These are phyloP conservation scores for Epicoccum sorghinum DNA, from an alignment of 2,329 filamentous ascomycete genomes.

Conservation along the genomic window DNA sequence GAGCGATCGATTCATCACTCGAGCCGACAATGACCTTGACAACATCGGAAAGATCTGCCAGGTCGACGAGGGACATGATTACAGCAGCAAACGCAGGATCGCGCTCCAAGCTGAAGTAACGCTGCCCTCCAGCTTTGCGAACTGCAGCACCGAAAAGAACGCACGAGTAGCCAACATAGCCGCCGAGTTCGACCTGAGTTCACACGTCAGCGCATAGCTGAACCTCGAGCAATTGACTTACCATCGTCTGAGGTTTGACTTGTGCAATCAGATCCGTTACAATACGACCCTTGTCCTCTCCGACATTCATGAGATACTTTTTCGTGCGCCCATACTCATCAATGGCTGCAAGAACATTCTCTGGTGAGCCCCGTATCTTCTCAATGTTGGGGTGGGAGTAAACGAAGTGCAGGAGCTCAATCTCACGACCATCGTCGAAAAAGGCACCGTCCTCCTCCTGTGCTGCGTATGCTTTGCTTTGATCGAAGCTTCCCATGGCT, in stretches of 20 bases:
- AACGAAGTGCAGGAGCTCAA: slow-evolving; percentile 73
- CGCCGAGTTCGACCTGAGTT: slow-evolving; percentile 71
- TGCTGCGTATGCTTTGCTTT: slow-evolving; percentile 55
- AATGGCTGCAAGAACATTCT: slow-evolving; percentile 69
- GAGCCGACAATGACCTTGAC: slow-evolving; percentile 74
- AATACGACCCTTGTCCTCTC: slow-evolving; percentile 74
- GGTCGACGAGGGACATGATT: slow-evolving; percentile 70
- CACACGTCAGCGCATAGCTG: slow-evolving; percentile 9
- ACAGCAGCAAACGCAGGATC: slow-evolving; percentile 77
- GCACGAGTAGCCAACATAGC: slow-evolving; percentile 82
- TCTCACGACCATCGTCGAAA: slow-evolving; percentile 74
- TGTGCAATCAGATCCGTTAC: slow-evolving; percentile 71
- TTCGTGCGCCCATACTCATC: slow-evolving; percentile 70
- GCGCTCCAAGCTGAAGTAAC: slow-evolving; percentile 74
- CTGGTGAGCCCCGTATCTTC: slow-evolving; percentile 67
- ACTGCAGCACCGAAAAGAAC: slow-evolving; percentile 75
- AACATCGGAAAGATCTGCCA: slow-evolving; percentile 73
- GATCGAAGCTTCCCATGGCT: slow-evolving; percentile 44
- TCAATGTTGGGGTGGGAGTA: slow-evolving; percentile 67
- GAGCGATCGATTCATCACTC: slow-evolving; percentile 68
- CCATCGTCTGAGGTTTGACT: slow-evolving; percentile 70
- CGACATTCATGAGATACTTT: slow-evolving; percentile 82
- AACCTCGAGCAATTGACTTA: slow-evolving; percentile 29
- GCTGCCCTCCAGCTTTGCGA: slow-evolving; percentile 65
- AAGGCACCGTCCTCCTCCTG: slow-evolving; percentile 53